Evolutionary conservation across 805 yeast genomes (phyloP).

Genomic region (Peterozyma xylosa): DNA sequence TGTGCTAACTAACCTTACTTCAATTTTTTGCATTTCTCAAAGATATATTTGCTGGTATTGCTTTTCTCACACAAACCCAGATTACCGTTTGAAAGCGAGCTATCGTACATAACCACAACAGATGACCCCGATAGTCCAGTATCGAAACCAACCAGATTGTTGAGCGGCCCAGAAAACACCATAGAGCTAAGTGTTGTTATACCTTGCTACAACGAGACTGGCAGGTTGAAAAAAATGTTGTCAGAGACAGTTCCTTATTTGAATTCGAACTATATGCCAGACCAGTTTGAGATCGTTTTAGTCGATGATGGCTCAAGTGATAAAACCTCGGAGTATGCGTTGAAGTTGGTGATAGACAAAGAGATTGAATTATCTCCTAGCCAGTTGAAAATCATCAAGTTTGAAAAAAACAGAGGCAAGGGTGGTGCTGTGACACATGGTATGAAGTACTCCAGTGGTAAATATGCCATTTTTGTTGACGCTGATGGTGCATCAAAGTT

Average conservation of each 20-base stretch:
- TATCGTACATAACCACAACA: conserved; percentile 44
- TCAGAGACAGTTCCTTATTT: conserved; percentile 60
- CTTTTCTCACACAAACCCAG: conserved; percentile 62
- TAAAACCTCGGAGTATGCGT: conserved; percentile 66
- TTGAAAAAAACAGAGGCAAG: conserved; percentile 80
- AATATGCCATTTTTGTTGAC: conserved; percentile 80
- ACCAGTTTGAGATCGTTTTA: conserved; percentile 66
- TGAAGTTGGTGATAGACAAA: conserved; percentile 46
- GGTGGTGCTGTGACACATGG: conserved; percentile 98
- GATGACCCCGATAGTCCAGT: conserved; percentile 18
- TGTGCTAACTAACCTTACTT: no score
- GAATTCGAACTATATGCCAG: conserved; percentile 18
- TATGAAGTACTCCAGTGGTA: conserved; percentile 65
- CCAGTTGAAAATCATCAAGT: conserved; percentile 59
- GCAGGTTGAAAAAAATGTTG: conserved; percentile 63
- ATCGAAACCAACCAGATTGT: conserved; percentile 25
- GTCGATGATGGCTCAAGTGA: conserved; percentile 93
- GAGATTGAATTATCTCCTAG: conserved; percentile 45
- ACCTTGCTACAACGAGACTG: conserved; percentile 89
- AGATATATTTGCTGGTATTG: conserved; percentile 31
- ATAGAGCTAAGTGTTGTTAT: conserved; percentile 70
- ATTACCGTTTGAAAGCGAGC: conserved; percentile 42
- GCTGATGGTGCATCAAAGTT: conserved; percentile 96
- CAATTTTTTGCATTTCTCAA: no score
- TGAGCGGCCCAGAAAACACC: conserved; percentile 16